Conservation (phyloP, 73 alveolate genomes). For the Tetrahymena thermophila region DNA sequence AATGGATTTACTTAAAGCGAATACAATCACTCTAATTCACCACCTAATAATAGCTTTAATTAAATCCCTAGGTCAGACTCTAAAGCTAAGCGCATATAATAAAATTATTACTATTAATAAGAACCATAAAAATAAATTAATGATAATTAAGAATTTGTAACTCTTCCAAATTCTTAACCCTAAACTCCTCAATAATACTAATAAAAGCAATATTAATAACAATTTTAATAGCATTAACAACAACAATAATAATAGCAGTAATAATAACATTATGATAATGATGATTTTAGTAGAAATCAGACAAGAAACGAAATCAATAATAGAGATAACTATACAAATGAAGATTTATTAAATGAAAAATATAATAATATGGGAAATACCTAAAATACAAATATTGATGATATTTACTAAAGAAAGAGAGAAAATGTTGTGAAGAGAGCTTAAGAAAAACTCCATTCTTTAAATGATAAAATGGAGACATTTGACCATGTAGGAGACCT, state of each 20-base stretch:
- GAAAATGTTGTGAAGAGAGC: not conserved
- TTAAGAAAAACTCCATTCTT: not conserved
- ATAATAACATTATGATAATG: not conserved
- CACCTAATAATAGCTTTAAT: not conserved
- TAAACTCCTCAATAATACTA: not conserved
- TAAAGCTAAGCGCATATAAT: not conserved
- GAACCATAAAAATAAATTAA: not conserved
- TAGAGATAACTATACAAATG: not conserved
- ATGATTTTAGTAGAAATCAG: not conserved
- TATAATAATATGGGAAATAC: not conserved
- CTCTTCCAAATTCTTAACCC: not conserved
- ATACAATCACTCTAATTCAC: not conserved
- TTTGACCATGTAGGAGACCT: not conserved
- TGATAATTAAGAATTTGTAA: not conserved
- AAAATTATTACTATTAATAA: not conserved
- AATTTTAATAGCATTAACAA: too few relatives aligned
- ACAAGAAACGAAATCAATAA: not conserved
- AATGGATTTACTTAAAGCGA: not conserved
- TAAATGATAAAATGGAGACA: not conserved
- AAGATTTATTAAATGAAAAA: not conserved
- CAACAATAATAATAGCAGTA: too few relatives aligned
- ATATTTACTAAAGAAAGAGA: not conserved
- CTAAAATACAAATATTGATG: not conserved
- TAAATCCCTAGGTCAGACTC: not conserved
- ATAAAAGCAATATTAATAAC: too few relatives aligned